These are phyloP conservation scores for Cryptococcus sp. DNA, from an alignment of 1,284 basidiomycete species.

Conservation along the genomic window DNA sequence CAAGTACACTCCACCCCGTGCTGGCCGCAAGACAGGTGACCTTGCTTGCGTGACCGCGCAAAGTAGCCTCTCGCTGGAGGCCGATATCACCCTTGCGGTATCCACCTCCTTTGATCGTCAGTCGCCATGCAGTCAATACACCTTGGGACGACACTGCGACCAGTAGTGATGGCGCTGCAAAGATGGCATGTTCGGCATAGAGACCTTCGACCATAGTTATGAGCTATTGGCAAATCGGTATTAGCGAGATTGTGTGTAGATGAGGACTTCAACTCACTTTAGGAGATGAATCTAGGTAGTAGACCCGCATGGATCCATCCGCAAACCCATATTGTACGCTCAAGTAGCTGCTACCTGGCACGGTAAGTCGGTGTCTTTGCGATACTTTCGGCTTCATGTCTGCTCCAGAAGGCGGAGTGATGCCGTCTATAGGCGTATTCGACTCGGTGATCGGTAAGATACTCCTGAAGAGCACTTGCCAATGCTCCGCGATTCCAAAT, in stretches of 20 bases:
- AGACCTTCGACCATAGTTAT: conserved; percentile 74
- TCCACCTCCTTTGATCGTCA: conserved; percentile 49
- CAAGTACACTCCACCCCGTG: conserved; percentile 75
- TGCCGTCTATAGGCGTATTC: conserved; percentile 63
- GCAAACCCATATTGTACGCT: conserved; percentile 50
- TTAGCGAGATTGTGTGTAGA: not conserved
- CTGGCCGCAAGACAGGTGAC: conserved; percentile 74
- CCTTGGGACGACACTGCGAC: conserved; percentile 76
- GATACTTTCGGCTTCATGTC: conserved; percentile 34
- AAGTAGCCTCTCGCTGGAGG: conserved; percentile 65
- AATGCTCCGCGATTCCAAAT: conserved; percentile 74
- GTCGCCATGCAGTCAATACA: conserved; percentile 75
- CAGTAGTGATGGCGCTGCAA: conserved; percentile 69
- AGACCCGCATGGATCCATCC: conserved; percentile 41
- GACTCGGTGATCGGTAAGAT: conserved; percentile 54
- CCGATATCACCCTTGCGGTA: conserved; percentile 35
- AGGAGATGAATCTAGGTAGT: conserved; percentile 58
- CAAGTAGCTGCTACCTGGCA: conserved; percentile 27
- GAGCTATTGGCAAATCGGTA: conserved; percentile 8
- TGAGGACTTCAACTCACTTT: conserved; percentile 56
- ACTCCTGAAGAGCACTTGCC: conserved; percentile 48
- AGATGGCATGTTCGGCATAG: conserved; percentile 71
- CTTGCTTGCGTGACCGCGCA: conserved; percentile 71
- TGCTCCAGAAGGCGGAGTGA: conserved; percentile 14
- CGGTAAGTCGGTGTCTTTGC: conserved; percentile 30